These are phyloP conservation scores for Paratinospora sagittata DNA, from an alignment of 164 flowering plant species.

Conservation along the genomic window DNA sequence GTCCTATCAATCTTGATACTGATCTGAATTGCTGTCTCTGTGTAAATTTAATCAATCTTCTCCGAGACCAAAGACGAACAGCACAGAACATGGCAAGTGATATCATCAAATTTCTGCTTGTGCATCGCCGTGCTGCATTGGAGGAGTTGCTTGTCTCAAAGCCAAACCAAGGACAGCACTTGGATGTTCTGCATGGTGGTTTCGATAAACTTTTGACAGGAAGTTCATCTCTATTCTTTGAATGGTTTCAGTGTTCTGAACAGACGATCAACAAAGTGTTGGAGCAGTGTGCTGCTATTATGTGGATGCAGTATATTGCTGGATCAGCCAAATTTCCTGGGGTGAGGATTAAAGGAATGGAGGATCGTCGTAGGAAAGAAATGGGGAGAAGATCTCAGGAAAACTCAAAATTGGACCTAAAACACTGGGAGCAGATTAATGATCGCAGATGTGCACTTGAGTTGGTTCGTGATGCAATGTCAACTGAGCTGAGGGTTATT, in stretches of 20 bases:
- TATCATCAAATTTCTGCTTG: conserved; percentile 68
- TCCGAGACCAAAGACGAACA: conserved; percentile 54
- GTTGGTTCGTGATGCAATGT: conserved; percentile 81
- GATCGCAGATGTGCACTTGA: conserved; percentile 93
- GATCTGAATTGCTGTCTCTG: conserved; percentile 91
- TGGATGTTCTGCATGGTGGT: conserved; percentile 93
- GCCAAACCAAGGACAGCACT: conserved; percentile 67
- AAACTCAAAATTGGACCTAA: conserved; percentile 50
- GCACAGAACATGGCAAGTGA: conserved; percentile 70
- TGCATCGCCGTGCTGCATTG: conserved; percentile 81
- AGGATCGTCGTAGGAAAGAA: conserved; percentile 84
- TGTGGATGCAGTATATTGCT: conserved; percentile 95
- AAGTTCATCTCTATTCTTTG: conserved; percentile 55
- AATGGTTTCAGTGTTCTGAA: conserved; percentile 77
- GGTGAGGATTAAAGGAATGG: conserved; percentile 90
- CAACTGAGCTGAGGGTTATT: conserved; percentile 89
- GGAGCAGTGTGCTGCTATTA: conserved; percentile 88
- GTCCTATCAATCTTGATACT: conserved; percentile 86
- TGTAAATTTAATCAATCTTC: conserved; percentile 78
- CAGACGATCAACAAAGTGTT: conserved; percentile 62
- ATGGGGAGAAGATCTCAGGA: conserved; percentile 70
- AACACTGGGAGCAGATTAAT: conserved; percentile 85
- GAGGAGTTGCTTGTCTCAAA: conserved; percentile 93
- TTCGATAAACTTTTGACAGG: conserved; percentile 83
- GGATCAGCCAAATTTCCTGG: conserved; percentile 91